A percentile compares a stretch with the other conserved stretches of the same genome.
phyloP scores from a whole-genome alignment of 805 yeast species.

The Sugiyamaella marilandica region DNA sequence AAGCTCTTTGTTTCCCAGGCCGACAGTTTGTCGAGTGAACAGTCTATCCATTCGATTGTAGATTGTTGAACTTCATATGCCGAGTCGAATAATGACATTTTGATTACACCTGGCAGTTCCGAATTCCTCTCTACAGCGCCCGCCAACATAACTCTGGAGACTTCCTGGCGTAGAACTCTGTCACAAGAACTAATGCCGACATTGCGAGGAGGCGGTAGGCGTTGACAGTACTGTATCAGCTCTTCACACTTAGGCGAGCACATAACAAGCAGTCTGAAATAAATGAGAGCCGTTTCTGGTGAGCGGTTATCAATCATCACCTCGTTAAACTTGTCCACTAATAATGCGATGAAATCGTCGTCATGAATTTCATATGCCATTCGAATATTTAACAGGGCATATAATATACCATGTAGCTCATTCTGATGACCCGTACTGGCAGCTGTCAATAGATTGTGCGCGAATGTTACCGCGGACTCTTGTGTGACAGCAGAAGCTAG shows the following conservation, averaged over 20 bases:
- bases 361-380: background rate
- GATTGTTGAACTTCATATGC: conserved; percentile 24
- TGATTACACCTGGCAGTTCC: background rate
- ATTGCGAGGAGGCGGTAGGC: conserved; percentile 7
- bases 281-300: conserved; percentile 23
- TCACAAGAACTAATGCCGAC: conserved; percentile 12
- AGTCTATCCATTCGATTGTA: conserved; percentile 14
- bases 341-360: background rate
- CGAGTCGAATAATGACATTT: conserved; percentile 14
- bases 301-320: conserved; percentile 18
- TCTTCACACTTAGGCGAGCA: conserved; percentile 5
- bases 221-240: background rate
- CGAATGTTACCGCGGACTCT: conserved; percentile 31
- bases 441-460: conserved; percentile 25
- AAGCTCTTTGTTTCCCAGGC: background rate
- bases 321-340: conserved; percentile 10
- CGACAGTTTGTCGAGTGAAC: background rate
- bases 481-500: conserved; percentile 46
- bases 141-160: conserved; percentile 6
- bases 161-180: conserved; percentile 17
- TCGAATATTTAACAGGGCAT: background rate
- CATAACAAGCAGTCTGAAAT: conserved; percentile 12
- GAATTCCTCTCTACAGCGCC: background rate
- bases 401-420: conserved; percentile 50
- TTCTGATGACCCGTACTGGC: conserved; percentile 37